These are phyloP conservation scores for Cucumis melo DNA, from an alignment of 306 rosid species.

Conservation along the genomic window DNA sequence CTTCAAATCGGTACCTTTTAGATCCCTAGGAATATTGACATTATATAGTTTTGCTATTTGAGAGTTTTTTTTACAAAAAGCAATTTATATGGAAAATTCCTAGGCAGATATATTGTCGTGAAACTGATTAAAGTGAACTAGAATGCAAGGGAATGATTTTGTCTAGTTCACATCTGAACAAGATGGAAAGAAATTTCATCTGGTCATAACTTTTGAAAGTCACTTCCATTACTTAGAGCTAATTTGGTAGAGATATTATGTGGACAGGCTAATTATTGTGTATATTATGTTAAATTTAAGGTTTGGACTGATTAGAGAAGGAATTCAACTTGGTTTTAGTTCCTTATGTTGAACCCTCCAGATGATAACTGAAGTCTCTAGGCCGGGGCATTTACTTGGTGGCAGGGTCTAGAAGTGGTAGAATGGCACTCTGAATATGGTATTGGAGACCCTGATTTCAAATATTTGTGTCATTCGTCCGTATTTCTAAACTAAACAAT, in stretches of 20 bases:
- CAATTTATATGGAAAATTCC: neutral
- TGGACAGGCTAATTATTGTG: neutral
- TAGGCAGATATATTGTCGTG: neutral
- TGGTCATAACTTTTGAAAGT: neutral
- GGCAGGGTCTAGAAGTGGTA: neutral
- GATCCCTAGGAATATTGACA: neutral
- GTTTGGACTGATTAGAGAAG: neutral
- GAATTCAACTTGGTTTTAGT: neutral
- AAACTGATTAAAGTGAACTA: neutral
- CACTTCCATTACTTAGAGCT: neutral
- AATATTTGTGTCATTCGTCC: neutral
- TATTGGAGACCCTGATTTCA: neutral
- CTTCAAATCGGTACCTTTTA: neutral
- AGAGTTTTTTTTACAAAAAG: neutral
- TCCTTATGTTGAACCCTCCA: neutral
- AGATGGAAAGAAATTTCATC: neutral
- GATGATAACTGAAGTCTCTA: neutral
- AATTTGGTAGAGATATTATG: neutral
- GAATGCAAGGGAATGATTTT: neutral
- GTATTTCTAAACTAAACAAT: neutral
- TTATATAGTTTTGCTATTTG: neutral
- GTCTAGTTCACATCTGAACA: neutral
- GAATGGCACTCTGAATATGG: neutral
- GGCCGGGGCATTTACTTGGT: neutral
- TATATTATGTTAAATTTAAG: neutral